Conservation (phyloP, 352 stramenopile genomes). For the Phytophthora cajani region DNA sequence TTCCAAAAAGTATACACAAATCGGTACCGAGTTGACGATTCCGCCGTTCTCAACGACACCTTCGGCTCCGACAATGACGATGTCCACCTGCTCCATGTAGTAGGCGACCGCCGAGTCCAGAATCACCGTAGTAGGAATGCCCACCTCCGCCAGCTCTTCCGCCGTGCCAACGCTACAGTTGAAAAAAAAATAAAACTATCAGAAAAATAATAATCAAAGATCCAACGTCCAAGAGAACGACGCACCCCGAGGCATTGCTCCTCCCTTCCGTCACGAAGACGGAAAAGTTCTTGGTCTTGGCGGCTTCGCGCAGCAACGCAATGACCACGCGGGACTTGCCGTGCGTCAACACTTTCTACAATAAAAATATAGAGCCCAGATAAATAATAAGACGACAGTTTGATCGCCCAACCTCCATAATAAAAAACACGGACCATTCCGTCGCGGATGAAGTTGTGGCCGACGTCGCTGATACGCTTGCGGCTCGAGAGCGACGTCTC, state of each 20-base stretch:
- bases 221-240: not conserved
- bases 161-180: slow-evolving; percentile 67
- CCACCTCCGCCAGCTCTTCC: slow-evolving; percentile 78
- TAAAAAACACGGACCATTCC: slow-evolving; percentile 67
- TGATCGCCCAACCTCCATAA: no score
- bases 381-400: no score
- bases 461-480: slow-evolving; percentile 93
- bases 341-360: slow-evolving; percentile 93
- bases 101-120: slow-evolving; percentile 96
- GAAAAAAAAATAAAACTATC: slow-evolving; percentile 5
- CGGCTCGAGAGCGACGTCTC: slow-evolving; percentile 92
- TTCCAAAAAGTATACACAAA: slow-evolving; percentile 1
- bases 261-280: slow-evolving; percentile 94
- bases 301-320: slow-evolving; percentile 89
- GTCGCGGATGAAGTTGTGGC: slow-evolving; percentile 95
- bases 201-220: slow-evolving; percentile 14
- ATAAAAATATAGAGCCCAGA: not conserved
- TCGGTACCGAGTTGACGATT: slow-evolving; percentile 95
- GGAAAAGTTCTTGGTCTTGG: slow-evolving; percentile 93
- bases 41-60: slow-evolving; percentile 98
- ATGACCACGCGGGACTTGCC: slow-evolving; percentile 94
- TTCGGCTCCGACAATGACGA: slow-evolving; percentile 96
- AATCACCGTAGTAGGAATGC: slow-evolving; percentile 96
- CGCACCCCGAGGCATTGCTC: slow-evolving; percentile 90
- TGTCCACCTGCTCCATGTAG: slow-evolving; percentile 96